Percentiles rank a stretch among this genome's conserved stretches.
Conservation (phyloP, 2,329 filamentous ascomycete species). For the Epichloe coenophiala region DNA sequence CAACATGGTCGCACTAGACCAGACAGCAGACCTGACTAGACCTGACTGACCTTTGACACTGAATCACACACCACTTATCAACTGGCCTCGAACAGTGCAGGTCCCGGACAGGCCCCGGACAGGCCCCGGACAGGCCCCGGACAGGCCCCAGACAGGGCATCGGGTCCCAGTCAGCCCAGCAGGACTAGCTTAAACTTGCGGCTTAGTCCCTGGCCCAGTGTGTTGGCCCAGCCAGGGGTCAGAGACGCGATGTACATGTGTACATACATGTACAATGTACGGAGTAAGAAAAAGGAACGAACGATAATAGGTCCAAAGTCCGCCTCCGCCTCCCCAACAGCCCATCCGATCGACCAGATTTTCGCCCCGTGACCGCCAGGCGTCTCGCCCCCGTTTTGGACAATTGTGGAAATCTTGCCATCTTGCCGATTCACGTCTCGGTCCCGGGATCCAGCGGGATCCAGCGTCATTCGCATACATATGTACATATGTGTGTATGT, state of each 20-base stretch:
- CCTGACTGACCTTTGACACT: too few relatives aligned
- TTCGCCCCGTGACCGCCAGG: neutral
- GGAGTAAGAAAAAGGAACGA: neutral
- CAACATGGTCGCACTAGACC: too few relatives aligned
- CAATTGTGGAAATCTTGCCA: neutral
- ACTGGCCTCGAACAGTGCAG: neutral
- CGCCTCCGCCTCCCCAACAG: neutral
- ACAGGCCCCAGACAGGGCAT: neutral
- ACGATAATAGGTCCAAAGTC: neutral
- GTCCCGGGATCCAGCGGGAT: neutral
- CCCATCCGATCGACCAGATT: neutral
- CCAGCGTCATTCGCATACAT: too few relatives aligned
- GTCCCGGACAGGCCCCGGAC: neutral
- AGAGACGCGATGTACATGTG: neutral
- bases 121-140: neutral
- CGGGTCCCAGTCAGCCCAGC: neutral
- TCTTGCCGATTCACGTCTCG: neutral
- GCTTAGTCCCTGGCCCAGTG: neutral
- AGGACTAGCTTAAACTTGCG: neutral
- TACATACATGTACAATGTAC: neutral
- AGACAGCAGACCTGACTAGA: too few relatives aligned
- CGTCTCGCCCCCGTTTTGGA: neutral
- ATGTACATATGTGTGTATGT: too few relatives aligned
- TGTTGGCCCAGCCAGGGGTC: neutral
- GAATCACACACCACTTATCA: too few relatives aligned